Base-by-base conservation (phyloP, 495 filamentous ascomycete genomes). In the Penicillium herquei region DNA sequence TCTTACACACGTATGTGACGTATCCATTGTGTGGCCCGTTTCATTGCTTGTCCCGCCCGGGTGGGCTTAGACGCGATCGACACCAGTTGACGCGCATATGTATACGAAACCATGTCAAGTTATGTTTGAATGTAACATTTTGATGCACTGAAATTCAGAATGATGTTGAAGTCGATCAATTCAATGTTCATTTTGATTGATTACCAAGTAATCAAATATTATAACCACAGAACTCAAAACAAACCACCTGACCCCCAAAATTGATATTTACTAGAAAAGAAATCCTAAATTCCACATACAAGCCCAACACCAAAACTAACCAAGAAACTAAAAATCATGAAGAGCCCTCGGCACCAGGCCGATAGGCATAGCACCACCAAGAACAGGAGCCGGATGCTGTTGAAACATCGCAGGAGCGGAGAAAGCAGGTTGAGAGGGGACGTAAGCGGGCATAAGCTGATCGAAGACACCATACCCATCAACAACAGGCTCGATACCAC, bases 311-410 rank as follows among this genome's bases (percentile, higher is more conserved):
- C 42, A 31, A 12, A 30, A 42, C 12, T n/a, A 44, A 13, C 43
- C 3, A 43, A 35, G 30, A 43, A 52, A 37, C 3, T 31, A 68
- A 39, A 55, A 63, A 54, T 68, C 65, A 55, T 68, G 65, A 16
- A 68, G 44, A 16, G 63, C 63, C 51, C 65, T 56, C 16, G 65
- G 60, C n/a, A 68, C 65, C 35, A 66, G 51, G 18, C 60, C 50
- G 7, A 68, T 41, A 18, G 65, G 65, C 65, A 68, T 64, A 32
- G 65, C 63, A 6, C 65, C 65, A 41, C 65, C 65, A 12, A 48
- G 57, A 11, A 62, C 60, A 11, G 54, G 55, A 10, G 55, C 53
- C 3, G 52, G 14, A 39, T 62, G 59, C n/a, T 55, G 58, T 39
- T 64, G 58, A 44, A 68, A 68, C 39, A 64, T 17, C 5, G 52